Percentiles rank a stretch among this genome's conserved stretches.
These are phyloP conservation scores for Neofusicoccum umdonicola DNA, from an alignment of 2,329 filamentous ascomycete genomes.

Conservation along the genomic window DNA sequence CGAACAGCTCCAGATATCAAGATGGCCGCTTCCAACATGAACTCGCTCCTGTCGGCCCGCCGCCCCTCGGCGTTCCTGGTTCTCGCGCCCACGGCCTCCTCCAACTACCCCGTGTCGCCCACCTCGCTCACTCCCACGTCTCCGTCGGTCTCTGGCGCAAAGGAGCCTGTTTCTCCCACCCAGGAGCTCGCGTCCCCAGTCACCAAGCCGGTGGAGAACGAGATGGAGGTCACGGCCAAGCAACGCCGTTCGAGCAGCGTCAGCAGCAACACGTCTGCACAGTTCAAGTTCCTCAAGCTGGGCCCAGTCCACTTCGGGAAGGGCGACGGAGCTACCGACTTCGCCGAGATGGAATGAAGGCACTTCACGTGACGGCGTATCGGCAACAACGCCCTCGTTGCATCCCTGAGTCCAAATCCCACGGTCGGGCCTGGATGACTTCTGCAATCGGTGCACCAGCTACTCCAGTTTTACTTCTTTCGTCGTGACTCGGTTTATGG, in stretches of 20 bases:
- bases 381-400: neutral
- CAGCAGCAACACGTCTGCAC: conserved; percentile 44
- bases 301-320: conserved; percentile 63
- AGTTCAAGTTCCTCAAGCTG: conserved; percentile 59
- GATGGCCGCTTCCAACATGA: neutral
- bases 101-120: conserved; percentile 15
- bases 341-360: conserved; percentile 23
- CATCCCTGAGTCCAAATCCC: neutral
- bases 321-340: conserved; percentile 58
- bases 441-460: conserved; percentile 10
- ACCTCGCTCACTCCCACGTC: conserved; percentile 7
- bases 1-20: neutral
- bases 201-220: neutral
- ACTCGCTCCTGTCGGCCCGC: conserved; percentile 5
- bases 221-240: conserved; percentile 13
- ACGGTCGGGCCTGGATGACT: conserved; percentile 12
- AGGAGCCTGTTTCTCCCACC: conserved; percentile 9
- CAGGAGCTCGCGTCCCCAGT: conserved; percentile 9
- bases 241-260: conserved; percentile 52
- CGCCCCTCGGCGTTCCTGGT: conserved; percentile 19
- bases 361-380: neutral
- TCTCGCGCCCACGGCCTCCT: conserved; percentile 22
- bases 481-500: conserved; percentile 2
- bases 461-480: neutral
- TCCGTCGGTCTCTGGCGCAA: neutral